Evolutionary conservation across 2,329 filamentous ascomycete species (phyloP), one percentile per base, ranked within the genome.

Genomic region (Ophiosphaerella herpotricha): DNA sequence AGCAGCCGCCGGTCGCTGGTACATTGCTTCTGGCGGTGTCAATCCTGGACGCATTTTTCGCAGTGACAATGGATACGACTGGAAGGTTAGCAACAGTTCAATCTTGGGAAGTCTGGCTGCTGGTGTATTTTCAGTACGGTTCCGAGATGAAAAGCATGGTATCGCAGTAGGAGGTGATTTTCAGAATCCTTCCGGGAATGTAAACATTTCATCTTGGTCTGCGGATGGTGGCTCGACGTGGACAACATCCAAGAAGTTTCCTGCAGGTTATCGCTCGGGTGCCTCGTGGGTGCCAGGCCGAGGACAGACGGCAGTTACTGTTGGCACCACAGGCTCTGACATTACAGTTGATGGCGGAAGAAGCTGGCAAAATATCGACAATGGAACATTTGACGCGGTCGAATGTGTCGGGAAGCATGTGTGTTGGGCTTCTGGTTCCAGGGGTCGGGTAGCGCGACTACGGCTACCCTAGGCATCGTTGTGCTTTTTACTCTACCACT

Each of bases 91-190:
- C 16, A 58, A 66, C 36, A 52, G 43, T 11, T 54, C 56, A 2
- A 61, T 69, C 35, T 12, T 54, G 7, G 66, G 64, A 6, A 61
- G 61, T 9, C 49, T 56, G 7, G 64, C 64, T 2, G 63, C 61
- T n/a, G 66, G 66, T n/a, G 63, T 67, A 0, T 68, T 67, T 35
- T 63, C 59, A 2, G 66, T 66, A 1, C 52, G 60, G 12, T 69
- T 69, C n/a, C 57, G 58, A 18, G 61, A 69, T 39, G 44, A 47
- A 7, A 50, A 50, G 23, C 36, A 60, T 26, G 66, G 64, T 1
- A 53, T 69, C 36, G 66, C 64, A 13, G 61, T 69, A 12, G 66
- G 66, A 8, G 66, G 66, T 4, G 58, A 67, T 26, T 67, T 53
- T 36, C 48, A 63, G 39, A 56, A 63, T n/a, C 62, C 66, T 0